Evolutionary conservation across 768 basidiomycete species (phyloP).

Genomic region (Leccinum incarnatum): DNA sequence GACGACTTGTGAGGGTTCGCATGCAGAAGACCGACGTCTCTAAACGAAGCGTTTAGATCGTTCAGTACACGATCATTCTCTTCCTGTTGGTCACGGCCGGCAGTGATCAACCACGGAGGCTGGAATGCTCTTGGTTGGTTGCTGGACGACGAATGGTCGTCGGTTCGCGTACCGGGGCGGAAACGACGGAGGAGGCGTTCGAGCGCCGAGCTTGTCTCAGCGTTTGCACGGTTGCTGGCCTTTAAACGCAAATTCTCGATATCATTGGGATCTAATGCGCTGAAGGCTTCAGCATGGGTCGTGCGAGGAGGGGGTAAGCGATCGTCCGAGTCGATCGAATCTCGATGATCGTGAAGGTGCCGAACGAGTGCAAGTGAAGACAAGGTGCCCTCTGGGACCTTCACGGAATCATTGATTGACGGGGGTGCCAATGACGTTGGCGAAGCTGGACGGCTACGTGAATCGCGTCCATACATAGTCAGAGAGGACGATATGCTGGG

Average conservation of each 20-base stretch:
- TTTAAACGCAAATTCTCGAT: constrained; percentile 44
- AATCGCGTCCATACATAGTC: constrained; percentile 1
- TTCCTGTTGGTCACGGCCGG: constrained; percentile 63
- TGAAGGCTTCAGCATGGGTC: constrained; percentile 62
- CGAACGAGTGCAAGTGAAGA: constrained; percentile 10
- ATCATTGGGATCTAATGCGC: constrained; percentile 52
- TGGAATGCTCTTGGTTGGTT: constrained; percentile 35
- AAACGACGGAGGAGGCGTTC: constrained; percentile 25
- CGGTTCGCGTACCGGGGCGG: constrained; percentile 17
- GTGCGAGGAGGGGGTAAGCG: constrained; percentile 45
- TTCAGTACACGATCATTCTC: constrained; percentile 65
- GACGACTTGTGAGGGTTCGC: constrained; percentile 40
- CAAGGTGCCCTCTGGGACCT: constrained; percentile 8
- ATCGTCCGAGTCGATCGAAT: constrained; percentile 27
- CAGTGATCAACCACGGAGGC: constrained; percentile 65
- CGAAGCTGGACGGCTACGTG: constrained; percentile 22
- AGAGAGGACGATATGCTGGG: constrained; percentile 21
- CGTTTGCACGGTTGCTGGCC: constrained; percentile 26
- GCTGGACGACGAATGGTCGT: constrained; percentile 23
- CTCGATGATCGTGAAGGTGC: constrained; percentile 23
- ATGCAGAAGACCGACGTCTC: constrained; percentile 75
- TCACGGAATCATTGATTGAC: constrained; percentile 5
- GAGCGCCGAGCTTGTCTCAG: constrained; percentile 19
- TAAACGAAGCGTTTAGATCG: constrained; percentile 72
- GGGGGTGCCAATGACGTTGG: constrained; percentile 13